phyloP scores from a whole-genome alignment of 805 yeast species.

The Wickerhamomyces sydowiorum region DNA sequence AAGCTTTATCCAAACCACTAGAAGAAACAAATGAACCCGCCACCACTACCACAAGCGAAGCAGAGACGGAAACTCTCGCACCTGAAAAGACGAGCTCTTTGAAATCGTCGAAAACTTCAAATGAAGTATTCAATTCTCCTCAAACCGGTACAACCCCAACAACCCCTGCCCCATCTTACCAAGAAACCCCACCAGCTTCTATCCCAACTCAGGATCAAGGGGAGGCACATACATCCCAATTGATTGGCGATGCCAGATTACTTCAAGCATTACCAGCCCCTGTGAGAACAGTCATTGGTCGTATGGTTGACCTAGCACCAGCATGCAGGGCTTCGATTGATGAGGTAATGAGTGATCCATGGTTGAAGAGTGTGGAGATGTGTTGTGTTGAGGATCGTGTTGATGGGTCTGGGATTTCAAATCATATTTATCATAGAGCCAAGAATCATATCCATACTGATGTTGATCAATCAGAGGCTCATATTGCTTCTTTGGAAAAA shows the following conservation, averaged over 20 bases:
- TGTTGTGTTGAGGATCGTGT: conserved; percentile 53
- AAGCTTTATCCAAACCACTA: conserved; percentile 22
- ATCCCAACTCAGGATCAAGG: conserved; percentile 10
- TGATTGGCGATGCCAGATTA: conserved; percentile 68
- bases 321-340: conserved; percentile 81
- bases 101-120: too few species aligned
- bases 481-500: conserved; percentile 87
- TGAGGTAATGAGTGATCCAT: conserved; percentile 66
- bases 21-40: conserved; percentile 6
- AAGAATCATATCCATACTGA: conserved; percentile 75
- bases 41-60: conserved; percentile 3
- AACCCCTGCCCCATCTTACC: conserved; percentile 23
- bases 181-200: conserved; percentile 15
- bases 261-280: conserved; percentile 67
- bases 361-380: conserved; percentile 61
- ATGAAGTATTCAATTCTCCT: not conserved
- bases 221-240: conserved; percentile 54
- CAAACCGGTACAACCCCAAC: not conserved
- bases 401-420: conserved; percentile 30
- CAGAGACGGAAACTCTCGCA: not conserved
- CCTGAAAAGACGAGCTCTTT: conserved; percentile 7
- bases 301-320: conserved; percentile 82
- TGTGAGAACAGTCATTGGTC: conserved; percentile 58
- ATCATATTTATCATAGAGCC: conserved; percentile 35
- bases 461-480: conserved; percentile 92